Evolutionary conservation across 345 rosid genomes (phyloP), one percentile per base, ranked within the genome.

Genomic region (Turnera subulata): DNA sequence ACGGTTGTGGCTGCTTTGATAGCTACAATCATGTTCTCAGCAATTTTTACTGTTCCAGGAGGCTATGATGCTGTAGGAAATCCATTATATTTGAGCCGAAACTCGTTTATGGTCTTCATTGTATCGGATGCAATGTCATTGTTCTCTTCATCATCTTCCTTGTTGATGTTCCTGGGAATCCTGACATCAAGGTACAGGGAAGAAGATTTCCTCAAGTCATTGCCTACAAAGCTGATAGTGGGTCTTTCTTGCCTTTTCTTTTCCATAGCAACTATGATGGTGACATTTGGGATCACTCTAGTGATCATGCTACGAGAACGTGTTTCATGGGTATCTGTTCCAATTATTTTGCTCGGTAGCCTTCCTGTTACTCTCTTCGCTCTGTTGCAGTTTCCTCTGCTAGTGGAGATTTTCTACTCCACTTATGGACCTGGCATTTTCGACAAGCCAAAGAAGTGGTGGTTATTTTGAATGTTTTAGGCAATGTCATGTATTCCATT

Each of bases 191-290:
- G 69, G 18, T 73, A 73, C 17, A 45, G 61, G 55, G 77, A 73
- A 46, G 64, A 73, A 54, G 77, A 73, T 63, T 73, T 67, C 23
- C 63, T 68, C 13, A 32, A 20, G 43, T 49, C 69, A 22, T 50
- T 73, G 58, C 77, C 77, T 18, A 73, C 62, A 1, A 67, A 59
- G 58, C 29, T 86, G 73, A 83, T 86, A 7, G 40, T 81, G 0
- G 94, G 94, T 11, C 78, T 86, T 19, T 79, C 82, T 1, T 47
- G 78, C 46, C 79, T 86, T 17, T 86, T 86, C 71, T 73, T 86
- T 51, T 86, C 94, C 0, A 73, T 86, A 40, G 85, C 81, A 43
- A 78, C 88, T 0, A 86, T 86, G 94, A 83, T 86, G 84, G 56
- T 76, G 22, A 68, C 79, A 16, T 85, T 79, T 54, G 82, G 77